phyloP scores from a whole-genome alignment of 2,329 filamentous ascomycete genomes.

The Sphaerulina vaccinii region DNA sequence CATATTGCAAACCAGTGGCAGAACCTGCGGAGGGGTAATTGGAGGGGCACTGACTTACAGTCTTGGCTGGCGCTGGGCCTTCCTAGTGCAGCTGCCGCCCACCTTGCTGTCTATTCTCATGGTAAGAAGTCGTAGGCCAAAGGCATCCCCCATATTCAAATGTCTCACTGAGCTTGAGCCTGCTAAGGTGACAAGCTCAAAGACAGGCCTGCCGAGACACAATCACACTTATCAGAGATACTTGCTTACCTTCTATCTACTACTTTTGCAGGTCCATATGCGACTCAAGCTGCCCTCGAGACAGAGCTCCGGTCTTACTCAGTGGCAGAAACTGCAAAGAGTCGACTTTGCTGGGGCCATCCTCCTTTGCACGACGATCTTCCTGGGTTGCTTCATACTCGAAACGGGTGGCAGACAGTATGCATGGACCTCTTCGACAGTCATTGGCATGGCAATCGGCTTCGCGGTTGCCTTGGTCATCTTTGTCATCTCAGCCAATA shows the following conservation, averaged over 20 bases:
- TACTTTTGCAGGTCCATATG: too few relatives aligned
- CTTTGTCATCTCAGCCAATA: slow-evolving; percentile 27
- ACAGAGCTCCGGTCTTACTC: slow-evolving; percentile 9
- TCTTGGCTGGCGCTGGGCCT: slow-evolving; percentile 66
- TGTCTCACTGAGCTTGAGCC: too few relatives aligned
- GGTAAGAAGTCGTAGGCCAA: slow-evolving; percentile 34
- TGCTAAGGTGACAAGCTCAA: neutral
- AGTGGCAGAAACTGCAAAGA: slow-evolving; percentile 45
- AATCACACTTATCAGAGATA: too few relatives aligned
- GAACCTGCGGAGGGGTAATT: slow-evolving; percentile 54
- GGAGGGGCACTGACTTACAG: slow-evolving; percentile 62
- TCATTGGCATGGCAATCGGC: slow-evolving; percentile 27
- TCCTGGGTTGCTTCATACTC: slow-evolving; percentile 47
- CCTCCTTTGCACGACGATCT: slow-evolving; percentile 46
- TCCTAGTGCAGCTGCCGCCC: slow-evolving; percentile 58
- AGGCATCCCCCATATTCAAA: too few relatives aligned
- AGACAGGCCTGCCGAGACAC: too few relatives aligned
- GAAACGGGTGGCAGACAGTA: slow-evolving; percentile 50
- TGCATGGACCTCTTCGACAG: slow-evolving; percentile 39
- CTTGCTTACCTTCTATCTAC: too few relatives aligned
- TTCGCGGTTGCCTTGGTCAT: slow-evolving; percentile 13
- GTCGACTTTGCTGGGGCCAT: slow-evolving; percentile 60
- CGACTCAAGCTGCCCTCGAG: too few relatives aligned
- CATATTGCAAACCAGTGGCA: slow-evolving; percentile 50
- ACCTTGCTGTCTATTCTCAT: slow-evolving; percentile 52